Evolutionary conservation across 371 early-diverging fungal genomes (phyloP).

Genomic region (Synchytrium microbalum): DNA sequence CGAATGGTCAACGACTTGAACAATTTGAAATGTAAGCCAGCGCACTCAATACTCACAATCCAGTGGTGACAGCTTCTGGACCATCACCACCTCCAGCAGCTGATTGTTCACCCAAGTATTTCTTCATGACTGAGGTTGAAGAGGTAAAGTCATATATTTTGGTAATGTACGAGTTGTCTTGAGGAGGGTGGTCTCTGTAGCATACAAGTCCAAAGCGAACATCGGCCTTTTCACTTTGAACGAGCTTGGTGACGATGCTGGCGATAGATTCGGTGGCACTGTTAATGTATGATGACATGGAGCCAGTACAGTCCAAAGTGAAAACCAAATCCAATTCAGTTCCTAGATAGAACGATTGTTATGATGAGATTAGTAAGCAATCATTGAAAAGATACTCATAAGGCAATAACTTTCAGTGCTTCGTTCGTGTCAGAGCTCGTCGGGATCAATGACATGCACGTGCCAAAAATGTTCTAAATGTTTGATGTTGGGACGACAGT

Average conservation of each 20-base stretch:
- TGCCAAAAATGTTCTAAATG: no score
- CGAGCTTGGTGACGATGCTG: constrained; percentile 6
- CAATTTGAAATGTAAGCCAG: no score
- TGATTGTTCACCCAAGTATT: neutral
- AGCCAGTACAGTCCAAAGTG: constrained; percentile 12
- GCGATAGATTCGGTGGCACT: constrained; percentile 3
- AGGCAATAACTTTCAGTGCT: no score
- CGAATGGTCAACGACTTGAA: no score
- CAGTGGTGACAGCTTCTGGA: constrained; percentile 15
- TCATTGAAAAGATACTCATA: no score
- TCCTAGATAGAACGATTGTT: neutral
- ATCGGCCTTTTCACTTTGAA: constrained; percentile 7
- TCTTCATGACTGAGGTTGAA: neutral
- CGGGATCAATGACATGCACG: no score
- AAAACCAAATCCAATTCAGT: constrained; percentile 9
- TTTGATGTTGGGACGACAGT: no score
- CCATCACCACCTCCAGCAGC: constrained; percentile 18
- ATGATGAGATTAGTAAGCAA: no score
- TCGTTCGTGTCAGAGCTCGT: no score
- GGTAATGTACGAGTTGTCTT: constrained; percentile 13
- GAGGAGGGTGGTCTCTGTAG: constrained; percentile 20
- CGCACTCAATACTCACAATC: no score
- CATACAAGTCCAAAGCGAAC: constrained; percentile 7
- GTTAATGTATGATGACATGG: constrained; percentile 13
- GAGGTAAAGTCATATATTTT: constrained; percentile 8